phyloP scores from a whole-genome alignment of 306 rosid genomes.

The Elaeagnus macrophylla region DNA sequence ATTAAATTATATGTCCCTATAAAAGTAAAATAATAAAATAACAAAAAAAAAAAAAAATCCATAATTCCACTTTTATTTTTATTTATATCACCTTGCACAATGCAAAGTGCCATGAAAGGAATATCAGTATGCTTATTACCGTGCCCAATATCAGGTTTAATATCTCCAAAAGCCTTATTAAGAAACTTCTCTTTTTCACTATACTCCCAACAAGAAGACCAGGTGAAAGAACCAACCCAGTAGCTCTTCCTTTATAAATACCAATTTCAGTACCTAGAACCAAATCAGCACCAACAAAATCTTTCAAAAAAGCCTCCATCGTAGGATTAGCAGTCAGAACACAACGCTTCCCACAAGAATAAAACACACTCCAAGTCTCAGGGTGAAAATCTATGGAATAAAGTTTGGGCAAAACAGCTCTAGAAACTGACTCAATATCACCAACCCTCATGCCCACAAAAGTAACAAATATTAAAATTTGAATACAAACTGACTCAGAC shows the following conservation, averaged over 20 bases:
- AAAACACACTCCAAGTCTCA: slow-evolving; percentile 62
- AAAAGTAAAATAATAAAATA: too few species aligned
- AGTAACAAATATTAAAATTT: slow-evolving; percentile 47
- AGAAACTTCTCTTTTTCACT: slow-evolving; percentile 54
- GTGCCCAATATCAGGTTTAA: slow-evolving; percentile 53
- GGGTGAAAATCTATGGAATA: slow-evolving; percentile 52
- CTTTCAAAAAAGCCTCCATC: slow-evolving; percentile 73
- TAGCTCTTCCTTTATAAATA: slow-evolving; percentile 47
- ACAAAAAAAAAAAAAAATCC: too few species aligned
- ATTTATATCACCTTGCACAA: too few species aligned
- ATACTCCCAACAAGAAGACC: slow-evolving; percentile 66
- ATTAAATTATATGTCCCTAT: too few species aligned
- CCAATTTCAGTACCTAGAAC: slow-evolving; percentile 64
- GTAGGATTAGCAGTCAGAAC: slow-evolving; percentile 74
- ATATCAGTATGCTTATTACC: slow-evolving; percentile 67
- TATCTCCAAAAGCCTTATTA: slow-evolving; percentile 35
- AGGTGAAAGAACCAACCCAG: slow-evolving; percentile 42
- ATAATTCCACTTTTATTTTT: too few species aligned
- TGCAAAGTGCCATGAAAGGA: slow-evolving; percentile 71
- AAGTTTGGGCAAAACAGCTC: slow-evolving; percentile 73
- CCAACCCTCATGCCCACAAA: slow-evolving; percentile 48
- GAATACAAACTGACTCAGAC: slow-evolving; percentile 68
- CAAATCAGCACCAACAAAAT: slow-evolving; percentile 52
- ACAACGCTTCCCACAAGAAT: slow-evolving; percentile 49
- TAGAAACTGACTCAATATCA: slow-evolving; percentile 55